phyloP scores from a whole-genome alignment of 768 basidiomycete species.

The Agaricus sinodeliciosus region DNA sequence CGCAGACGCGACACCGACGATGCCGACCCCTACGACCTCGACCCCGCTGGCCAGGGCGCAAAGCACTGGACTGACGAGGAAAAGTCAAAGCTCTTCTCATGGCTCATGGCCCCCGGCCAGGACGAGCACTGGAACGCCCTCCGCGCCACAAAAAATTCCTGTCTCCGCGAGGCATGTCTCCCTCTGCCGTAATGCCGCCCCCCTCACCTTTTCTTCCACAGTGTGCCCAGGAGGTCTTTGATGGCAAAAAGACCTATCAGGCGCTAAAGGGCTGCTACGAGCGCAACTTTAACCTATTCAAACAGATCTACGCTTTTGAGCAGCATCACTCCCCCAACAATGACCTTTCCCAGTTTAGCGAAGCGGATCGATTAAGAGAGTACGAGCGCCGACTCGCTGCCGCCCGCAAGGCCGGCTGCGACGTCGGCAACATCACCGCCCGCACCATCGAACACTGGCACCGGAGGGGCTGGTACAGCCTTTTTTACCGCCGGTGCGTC shows the following conservation, averaged over 20 bases:
- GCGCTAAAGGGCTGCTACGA: conserved; percentile 83
- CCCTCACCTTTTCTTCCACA: conserved; percentile 20
- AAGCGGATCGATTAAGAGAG: conserved; percentile 61
- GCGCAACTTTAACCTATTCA: conserved; percentile 80
- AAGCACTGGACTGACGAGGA: conserved; percentile 87
- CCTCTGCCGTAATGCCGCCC: conserved; percentile 4
- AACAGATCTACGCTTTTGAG: conserved; percentile 74
- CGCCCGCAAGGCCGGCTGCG: conserved; percentile 59
- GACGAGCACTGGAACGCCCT: conserved; percentile 78
- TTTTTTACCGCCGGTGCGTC: conserved; percentile 61
- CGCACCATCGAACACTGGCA: conserved; percentile 79
- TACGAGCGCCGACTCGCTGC: conserved; percentile 66
- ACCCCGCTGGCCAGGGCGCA: conserved; percentile 51
- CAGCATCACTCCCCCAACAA: conserved; percentile 29
- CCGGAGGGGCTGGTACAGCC: conserved; percentile 65
- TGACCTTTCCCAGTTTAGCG: conserved; percentile 36
- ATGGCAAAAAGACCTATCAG: conserved; percentile 74
- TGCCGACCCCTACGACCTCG: conserved; percentile 35
- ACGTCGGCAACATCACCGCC: conserved; percentile 68
- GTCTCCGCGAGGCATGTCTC: conserved; percentile 61
- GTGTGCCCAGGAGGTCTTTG: conserved; percentile 70
- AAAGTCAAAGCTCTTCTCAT: conserved; percentile 69
- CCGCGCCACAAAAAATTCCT: conserved; percentile 76
- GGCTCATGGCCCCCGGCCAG: conserved; percentile 66
- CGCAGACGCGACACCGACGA: conserved; percentile 20